Evolutionary conservation across 371 early-diverging fungal species (phyloP).

Genomic region (Gilbertella persicaria): DNA sequence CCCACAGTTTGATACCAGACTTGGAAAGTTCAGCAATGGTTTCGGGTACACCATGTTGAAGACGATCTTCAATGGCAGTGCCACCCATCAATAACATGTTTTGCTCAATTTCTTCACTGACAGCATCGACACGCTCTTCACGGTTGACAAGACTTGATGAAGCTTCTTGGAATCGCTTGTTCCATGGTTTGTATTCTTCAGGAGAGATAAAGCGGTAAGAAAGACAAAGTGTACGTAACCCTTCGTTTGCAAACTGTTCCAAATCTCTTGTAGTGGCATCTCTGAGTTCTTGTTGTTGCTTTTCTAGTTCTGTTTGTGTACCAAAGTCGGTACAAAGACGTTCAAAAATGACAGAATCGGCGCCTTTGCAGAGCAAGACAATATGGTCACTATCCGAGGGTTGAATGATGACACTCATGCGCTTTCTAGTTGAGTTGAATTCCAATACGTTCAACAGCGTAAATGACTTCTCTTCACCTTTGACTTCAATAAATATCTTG

Average conservation of each 20-base stretch:
- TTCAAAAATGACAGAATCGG: constrained; percentile 71
- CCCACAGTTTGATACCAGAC: constrained; percentile 96
- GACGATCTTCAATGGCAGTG: constrained; percentile 92
- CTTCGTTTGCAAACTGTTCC: constrained; percentile 88
- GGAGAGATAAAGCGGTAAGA: constrained; percentile 76
- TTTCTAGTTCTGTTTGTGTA: constrained; percentile 22
- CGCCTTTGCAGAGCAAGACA: constrained; percentile 78
- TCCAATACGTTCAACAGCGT: constrained; percentile 75
- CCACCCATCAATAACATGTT: constrained; percentile 76
- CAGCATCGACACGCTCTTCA: constrained; percentile 75
- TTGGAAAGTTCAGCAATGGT: constrained; percentile 84
- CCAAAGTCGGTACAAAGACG: constrained; percentile 39
- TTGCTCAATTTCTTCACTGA: constrained; percentile 79
- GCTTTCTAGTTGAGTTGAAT: constrained; percentile 70
- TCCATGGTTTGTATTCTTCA: constrained; percentile 81
- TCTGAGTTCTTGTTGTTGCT: constrained; percentile 20
- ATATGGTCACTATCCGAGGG: constrained; percentile 58
- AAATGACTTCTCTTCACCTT: constrained; percentile 65
- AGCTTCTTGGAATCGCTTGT: constrained; percentile 74
- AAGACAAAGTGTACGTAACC: constrained; percentile 89
- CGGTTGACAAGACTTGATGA: constrained; percentile 79
- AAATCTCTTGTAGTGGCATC: constrained; percentile 67
- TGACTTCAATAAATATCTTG: constrained; percentile 62
- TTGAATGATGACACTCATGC: constrained; percentile 68
- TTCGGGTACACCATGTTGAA: constrained; percentile 94